Evolutionary conservation across 2,329 filamentous ascomycete genomes (phyloP), one percentile per base, ranked within the genome.

Genomic region (Aureobasidium zeae): DNA sequence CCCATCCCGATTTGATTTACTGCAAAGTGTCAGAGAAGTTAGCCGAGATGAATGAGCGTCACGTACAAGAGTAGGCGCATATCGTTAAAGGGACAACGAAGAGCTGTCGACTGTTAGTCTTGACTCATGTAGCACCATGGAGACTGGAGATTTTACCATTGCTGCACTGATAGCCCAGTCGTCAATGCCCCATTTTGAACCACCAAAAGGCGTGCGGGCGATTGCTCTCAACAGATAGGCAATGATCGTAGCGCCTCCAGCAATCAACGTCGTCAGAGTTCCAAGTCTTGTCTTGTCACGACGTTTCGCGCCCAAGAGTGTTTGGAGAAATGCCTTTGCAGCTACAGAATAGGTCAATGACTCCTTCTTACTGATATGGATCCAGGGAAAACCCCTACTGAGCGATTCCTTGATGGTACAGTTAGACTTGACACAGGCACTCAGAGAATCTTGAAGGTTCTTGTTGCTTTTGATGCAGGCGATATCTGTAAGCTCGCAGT

Each of bases 1-100:
- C 53, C 53, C 5, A 55, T 45, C 11, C 53, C 54, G 9, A 46
- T 13, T 10, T 54, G 44, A 8, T 51, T 49, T 30, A 52, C 44
- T 51, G 12, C 3, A n/a, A 20, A 20, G 17, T 51, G 43, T 31
- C 49, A 28, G 55, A 55, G 2, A 63, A n/a, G n/a, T n/a, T 48
- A 10, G 55, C 10, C 4, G 55, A 52, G 9, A 55, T 57, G 9
- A 56, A 10, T 16, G 48, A n/a, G 58, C 57, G 32, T 59, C 24
- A 34, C 49, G 43, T 19, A 45, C 42, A 25, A 37, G 28, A 6
- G 39, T 42, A 42, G 22, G 38, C 38, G 15, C 38, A 42, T 21
- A 42, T n/a, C 13, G 38, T 25, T 10, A 42, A 21, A 9, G 38
- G 38, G 11, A 32, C 15, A 10, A 33, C 13, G 21, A 42, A 42